Evolutionary conservation across 23 red algal species (phyloP).

Genomic region (Cyanidioschyzon merolae): DNA sequence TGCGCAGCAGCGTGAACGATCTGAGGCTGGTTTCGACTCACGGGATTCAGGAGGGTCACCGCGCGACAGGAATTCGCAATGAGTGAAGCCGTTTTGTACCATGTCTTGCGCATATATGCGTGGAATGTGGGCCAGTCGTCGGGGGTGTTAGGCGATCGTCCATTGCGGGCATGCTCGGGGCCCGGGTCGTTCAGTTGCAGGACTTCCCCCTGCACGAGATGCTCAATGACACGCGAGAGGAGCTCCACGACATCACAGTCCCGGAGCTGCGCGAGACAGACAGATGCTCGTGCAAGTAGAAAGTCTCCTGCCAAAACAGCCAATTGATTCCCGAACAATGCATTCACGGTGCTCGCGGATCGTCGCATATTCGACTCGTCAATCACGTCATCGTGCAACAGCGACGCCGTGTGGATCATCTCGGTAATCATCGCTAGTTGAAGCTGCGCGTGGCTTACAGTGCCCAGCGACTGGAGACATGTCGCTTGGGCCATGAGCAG

Average conservation of each 20-base stretch:
- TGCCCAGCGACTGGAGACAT: conserved; percentile 16
- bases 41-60: conserved; percentile 52
- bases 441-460: conserved; percentile 21
- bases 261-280: conserved; percentile 60
- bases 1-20: conserved; percentile 52
- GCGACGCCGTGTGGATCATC: conserved; percentile 85
- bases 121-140: conserved; percentile 25
- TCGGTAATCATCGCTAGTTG: conserved; percentile 89
- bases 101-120: conserved; percentile 76
- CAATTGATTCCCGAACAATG: conserved; percentile 94
- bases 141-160: not conserved
- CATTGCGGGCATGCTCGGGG: not conserved
- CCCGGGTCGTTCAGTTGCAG: conserved; percentile 53
- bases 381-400: conserved; percentile 98
- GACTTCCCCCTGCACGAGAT: conserved; percentile 90
- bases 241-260: conserved; percentile 93
- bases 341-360: conserved; percentile 52
- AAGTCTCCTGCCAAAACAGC: conserved; percentile 95
- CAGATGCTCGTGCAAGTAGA: conserved; percentile 74
- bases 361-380: conserved; percentile 74
- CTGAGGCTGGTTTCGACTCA: conserved; percentile 16
- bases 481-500: conserved; percentile 82
- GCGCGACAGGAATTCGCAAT: conserved; percentile 90
- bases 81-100: conserved; percentile 92
- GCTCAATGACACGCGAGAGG: conserved; percentile 90